Percentiles rank a stretch among this genome's conserved stretches.
phyloP scores from a whole-genome alignment of 345 rosid species.

The Gossypium sturtianum region DNA sequence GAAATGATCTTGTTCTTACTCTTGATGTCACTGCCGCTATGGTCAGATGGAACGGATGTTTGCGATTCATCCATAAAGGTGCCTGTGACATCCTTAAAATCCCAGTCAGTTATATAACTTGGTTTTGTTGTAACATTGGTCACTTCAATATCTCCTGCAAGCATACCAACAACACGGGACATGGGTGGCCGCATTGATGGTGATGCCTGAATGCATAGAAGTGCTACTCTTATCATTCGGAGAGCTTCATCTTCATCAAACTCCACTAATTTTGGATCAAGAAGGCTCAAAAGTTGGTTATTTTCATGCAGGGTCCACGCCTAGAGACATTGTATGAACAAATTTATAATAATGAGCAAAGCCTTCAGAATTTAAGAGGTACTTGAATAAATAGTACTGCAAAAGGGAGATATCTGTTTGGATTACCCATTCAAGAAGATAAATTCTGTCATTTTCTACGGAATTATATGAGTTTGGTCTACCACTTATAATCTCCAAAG shows the following conservation, averaged over 20 bases:
- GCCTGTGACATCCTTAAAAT: conserved; percentile 30
- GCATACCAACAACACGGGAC: conserved; percentile 45
- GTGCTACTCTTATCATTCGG: conserved; percentile 41
- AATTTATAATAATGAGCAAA: neutral
- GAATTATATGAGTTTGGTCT: conserved; percentile 49
- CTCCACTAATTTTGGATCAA: conserved; percentile 30
- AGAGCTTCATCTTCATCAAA: conserved; percentile 35
- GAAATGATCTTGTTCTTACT: neutral
- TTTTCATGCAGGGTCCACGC: conserved; percentile 55
- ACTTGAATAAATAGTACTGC: neutral
- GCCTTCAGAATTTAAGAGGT: neutral
- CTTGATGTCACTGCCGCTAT: neutral
- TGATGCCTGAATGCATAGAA: conserved; percentile 40
- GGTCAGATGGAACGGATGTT: neutral
- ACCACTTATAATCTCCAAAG: conserved; percentile 55
- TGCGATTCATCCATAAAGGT: neutral
- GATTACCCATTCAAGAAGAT: conserved; percentile 73
- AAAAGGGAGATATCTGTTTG: neutral
- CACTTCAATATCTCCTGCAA: conserved; percentile 47
- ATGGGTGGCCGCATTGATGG: conserved; percentile 32
- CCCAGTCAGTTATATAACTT: conserved; percentile 52
- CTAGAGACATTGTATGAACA: conserved; percentile 20
- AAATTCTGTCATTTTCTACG: conserved; percentile 39
- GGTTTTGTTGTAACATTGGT: conserved; percentile 35
- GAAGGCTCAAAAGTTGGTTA: conserved; percentile 27